Conservation (phyloP, 1,284 basidiomycete species). For the Pyrrhoderma noxium region DNA sequence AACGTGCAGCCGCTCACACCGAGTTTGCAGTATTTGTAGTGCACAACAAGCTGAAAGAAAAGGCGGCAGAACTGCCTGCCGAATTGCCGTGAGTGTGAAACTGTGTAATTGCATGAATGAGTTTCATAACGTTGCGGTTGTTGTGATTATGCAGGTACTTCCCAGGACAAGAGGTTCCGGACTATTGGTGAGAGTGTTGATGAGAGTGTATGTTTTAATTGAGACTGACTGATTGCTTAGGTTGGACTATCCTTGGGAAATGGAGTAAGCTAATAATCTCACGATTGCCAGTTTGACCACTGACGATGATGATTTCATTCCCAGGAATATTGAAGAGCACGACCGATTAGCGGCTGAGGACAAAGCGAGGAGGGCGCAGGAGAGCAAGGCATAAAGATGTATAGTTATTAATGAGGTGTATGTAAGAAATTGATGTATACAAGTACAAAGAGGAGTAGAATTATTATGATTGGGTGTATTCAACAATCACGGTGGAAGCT, state of each 20-base stretch:
- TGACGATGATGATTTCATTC: neutral
- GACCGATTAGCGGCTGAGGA: slow-evolving; percentile 46
- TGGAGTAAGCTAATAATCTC: slow-evolving; percentile 41
- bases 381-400: neutral
- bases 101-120: slow-evolving; percentile 12
- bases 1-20: slow-evolving; percentile 69
- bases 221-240: slow-evolving; percentile 31
- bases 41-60: slow-evolving; percentile 89
- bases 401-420: neutral
- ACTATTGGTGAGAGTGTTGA: slow-evolving; percentile 47
- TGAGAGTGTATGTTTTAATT: slow-evolving; percentile 2
- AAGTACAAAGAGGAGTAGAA: too few species aligned
- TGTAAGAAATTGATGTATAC: neutral
- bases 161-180: slow-evolving; percentile 56
- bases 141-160: slow-evolving; percentile 46
- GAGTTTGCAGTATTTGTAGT: slow-evolving; percentile 90
- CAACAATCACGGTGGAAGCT: too few species aligned
- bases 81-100: slow-evolving; percentile 53
- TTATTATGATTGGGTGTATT: too few species aligned
- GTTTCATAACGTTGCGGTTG: slow-evolving; percentile 2
- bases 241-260: slow-evolving; percentile 84
- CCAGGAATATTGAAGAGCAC: slow-evolving; percentile 75
- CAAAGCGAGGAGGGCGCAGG: slow-evolving; percentile 18
- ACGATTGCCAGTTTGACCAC: neutral
- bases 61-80: slow-evolving; percentile 65